These are phyloP conservation scores for Symbiodinium pilosum DNA, from an alignment of 73 alveolate species.

Conservation along the genomic window DNA sequence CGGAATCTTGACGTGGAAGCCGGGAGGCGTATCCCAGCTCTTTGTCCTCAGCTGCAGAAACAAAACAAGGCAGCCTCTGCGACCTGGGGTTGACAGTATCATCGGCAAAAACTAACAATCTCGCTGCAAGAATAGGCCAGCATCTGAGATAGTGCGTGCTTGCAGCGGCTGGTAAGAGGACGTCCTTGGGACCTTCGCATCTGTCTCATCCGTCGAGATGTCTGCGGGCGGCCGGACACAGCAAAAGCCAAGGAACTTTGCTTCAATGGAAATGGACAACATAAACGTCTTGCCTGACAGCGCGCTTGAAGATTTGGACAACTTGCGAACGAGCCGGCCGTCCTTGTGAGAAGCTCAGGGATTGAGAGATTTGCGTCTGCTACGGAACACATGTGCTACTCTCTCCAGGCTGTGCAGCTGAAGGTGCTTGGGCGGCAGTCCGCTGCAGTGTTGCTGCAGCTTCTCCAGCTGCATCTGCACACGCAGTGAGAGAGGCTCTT, in stretches of 20 bases:
- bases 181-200: neutral
- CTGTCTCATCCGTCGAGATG: neutral
- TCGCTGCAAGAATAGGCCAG: too few species aligned
- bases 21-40: constrained; percentile 80
- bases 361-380: too few species aligned
- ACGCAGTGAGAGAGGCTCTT: neutral
- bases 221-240: neutral
- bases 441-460: neutral
- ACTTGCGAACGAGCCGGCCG: neutral
- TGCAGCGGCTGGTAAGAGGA: constrained; percentile 15
- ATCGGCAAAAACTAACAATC: too few species aligned
- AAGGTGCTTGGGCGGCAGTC: neutral
- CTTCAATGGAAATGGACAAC: neutral
- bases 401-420: too few species aligned
- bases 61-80: too few species aligned
- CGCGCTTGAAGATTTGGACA: neutral
- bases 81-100: too few species aligned
- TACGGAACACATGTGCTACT: too few species aligned
- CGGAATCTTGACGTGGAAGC: constrained; percentile 74
- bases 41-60: constrained; percentile 37
- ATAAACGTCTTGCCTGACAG: neutral
- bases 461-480: neutral
- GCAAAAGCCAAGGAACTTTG: neutral
- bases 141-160: neutral
- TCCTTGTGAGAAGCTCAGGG: too few species aligned